Evolutionary conservation across 2,329 filamentous ascomycete genomes (phyloP).

Genomic region (Monosporascus sp.): DNA sequence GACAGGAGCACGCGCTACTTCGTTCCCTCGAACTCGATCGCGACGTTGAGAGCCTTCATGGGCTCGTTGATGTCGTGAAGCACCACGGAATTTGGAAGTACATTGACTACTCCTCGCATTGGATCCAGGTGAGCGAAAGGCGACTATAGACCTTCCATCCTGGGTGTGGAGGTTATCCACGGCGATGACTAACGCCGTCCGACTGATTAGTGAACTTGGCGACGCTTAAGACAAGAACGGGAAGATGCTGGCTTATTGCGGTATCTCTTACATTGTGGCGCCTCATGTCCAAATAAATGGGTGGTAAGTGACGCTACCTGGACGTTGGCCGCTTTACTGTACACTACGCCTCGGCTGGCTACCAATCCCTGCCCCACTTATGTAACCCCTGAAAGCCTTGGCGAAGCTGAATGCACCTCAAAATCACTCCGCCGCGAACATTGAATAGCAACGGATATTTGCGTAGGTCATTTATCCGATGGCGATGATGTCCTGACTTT

Average conservation of each 20-base stretch:
- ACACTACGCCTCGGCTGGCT: too few relatives aligned
- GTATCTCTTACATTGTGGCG: constrained; percentile 21
- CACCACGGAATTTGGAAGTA: constrained; percentile 21
- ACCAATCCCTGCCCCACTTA: too few relatives aligned
- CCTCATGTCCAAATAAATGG: constrained; percentile 29
- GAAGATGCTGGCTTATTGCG: constrained; percentile 21
- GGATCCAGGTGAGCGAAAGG: constrained; percentile 30
- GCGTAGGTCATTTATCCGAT: constrained; percentile 29
- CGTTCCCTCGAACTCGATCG: constrained; percentile 26
- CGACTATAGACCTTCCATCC: constrained; percentile 20
- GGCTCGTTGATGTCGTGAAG: constrained; percentile 25
- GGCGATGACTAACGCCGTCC: constrained; percentile 31
- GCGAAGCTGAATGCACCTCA: too few relatives aligned
- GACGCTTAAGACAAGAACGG: constrained; percentile 13
- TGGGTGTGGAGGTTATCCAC: constrained; percentile 29
- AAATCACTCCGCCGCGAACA: too few relatives aligned
- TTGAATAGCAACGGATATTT: too few relatives aligned
- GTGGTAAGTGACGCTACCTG: constrained; percentile 11
- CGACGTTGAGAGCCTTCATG: constrained; percentile 27
- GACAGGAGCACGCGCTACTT: constrained; percentile 22
- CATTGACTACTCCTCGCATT: constrained; percentile 31
- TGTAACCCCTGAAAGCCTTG: too few relatives aligned
- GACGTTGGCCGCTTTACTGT: too few relatives aligned
- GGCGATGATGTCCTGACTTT: constrained; percentile 28
- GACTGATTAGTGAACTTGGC: constrained; percentile 13